Evolutionary conservation across 495 filamentous ascomycete genomes (phyloP).

Genomic region (Oidiodendron maius): DNA sequence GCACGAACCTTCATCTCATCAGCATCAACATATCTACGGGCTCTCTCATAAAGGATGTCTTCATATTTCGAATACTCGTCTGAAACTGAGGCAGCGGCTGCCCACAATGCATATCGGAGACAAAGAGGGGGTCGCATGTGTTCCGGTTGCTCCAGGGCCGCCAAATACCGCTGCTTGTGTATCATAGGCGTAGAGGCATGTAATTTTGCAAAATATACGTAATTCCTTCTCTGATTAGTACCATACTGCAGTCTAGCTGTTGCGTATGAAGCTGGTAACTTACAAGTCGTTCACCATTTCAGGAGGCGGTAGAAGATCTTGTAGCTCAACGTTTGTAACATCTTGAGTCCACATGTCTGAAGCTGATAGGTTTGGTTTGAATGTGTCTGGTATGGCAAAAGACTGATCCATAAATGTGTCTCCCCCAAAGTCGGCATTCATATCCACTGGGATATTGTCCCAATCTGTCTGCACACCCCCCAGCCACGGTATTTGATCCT

Average conservation of each 20-base stretch:
- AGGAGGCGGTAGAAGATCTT: conserved; percentile 81
- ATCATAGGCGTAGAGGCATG: conserved; percentile 80
- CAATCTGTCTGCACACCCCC: conserved; percentile 6
- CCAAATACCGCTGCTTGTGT: conserved; percentile 76
- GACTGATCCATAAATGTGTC: conserved; percentile 10
- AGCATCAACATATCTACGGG: conserved; percentile 79
- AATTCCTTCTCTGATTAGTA: conserved; percentile 45
- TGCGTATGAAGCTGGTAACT: conserved; percentile 19
- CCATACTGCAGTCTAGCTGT: background rate
- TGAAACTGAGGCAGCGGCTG: conserved; percentile 70
- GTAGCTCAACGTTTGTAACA: conserved; percentile 83
- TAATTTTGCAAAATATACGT: conserved; percentile 82
- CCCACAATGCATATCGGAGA: conserved; percentile 92
- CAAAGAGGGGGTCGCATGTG: conserved; percentile 79
- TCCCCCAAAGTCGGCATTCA: conserved; percentile 10
- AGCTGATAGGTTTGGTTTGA: conserved; percentile 21
- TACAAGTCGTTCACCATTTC: conserved; percentile 89
- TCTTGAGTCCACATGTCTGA: conserved; percentile 62
- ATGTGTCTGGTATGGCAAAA: conserved; percentile 8
- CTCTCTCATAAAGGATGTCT: conserved; percentile 77
- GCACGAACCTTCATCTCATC: conserved; percentile 74
- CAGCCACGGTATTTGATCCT: conserved; percentile 4
- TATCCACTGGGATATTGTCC: conserved; percentile 28
- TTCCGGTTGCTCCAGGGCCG: conserved; percentile 70
- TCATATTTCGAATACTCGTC: conserved; percentile 73